Conservation (phyloP, 768 basidiomycete genomes). For the Suillus sp. region DNA sequence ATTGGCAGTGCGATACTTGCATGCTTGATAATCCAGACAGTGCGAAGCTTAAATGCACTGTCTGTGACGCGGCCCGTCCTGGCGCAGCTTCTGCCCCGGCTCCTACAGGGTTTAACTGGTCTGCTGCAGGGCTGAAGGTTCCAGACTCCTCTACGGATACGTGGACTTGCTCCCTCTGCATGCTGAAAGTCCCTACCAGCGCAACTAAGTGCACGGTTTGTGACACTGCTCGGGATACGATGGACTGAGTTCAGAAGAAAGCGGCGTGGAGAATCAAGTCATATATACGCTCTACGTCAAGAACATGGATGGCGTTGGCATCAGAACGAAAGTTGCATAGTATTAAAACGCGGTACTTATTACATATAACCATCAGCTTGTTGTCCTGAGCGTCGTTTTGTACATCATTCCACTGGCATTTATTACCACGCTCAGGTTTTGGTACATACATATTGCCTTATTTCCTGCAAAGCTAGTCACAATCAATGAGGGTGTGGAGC, state of each 20-base stretch:
- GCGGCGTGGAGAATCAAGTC: background rate
- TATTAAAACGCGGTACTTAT: background rate
- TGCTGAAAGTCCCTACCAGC: conserved; percentile 46
- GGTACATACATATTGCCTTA: conserved; percentile 3
- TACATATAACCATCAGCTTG: background rate
- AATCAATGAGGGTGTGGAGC: background rate
- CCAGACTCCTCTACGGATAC: conserved; percentile 17
- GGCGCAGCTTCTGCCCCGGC: background rate
- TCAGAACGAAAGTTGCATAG: background rate
- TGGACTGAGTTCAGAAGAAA: background rate
- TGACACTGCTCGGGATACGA: conserved; percentile 39
- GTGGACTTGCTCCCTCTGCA: conserved; percentile 45
- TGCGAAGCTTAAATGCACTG: conserved; percentile 47
- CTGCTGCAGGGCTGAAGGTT: conserved; percentile 38
- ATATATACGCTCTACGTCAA: background rate
- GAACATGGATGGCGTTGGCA: background rate
- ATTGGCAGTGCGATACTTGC: conserved; percentile 46
- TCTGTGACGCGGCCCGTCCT: conserved; percentile 50
- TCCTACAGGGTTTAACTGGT: conserved; percentile 39
- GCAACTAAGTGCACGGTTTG: conserved; percentile 55
- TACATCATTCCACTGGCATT: background rate
- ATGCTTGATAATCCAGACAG: conserved; percentile 47
- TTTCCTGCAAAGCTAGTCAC: background rate
- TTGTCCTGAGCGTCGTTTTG: background rate
- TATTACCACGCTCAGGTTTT: background rate